Base-by-base conservation (phyloP, 306 rosid genomes). In the Abrus pulchellus region DNA sequence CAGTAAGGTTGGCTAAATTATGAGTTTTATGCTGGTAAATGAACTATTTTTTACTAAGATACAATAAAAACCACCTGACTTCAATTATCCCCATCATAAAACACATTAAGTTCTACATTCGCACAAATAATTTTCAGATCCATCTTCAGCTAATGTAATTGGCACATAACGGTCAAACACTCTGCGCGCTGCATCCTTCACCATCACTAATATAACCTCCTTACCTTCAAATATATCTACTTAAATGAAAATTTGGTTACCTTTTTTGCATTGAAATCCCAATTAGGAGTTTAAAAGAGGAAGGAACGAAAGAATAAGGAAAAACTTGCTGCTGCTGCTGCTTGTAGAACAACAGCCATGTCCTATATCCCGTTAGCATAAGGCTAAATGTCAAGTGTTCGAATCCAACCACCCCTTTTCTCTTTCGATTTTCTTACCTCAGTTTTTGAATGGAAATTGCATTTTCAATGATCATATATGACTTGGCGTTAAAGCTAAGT, bases 21-120 rank as follows among this genome's bases (percentile, higher is more conserved):
- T 72, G 75, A 20, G 52, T 52, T 78, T n/a, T 28, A 62, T 13
- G 48, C 33, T 5, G 20, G 9, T 70, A 13, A 62, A 32, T 34
- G 67, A 73, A 73, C 60, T 63, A 33, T n/a, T 54, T 47, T 56
- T 55, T 32, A 65, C 82, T 29, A 8, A 20, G 68, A 75, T 60
- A 45, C 33, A 48, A 6, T 47, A 3, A 48, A 76, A 76, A 61
- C 20, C 6, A 50, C 70, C 29, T 61, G 45, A 61, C 79, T 47
- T 32, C 8, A 67, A 41, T 30, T 56, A 6, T 28, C 72, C 27
- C 29, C 5, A 33, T 36, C 63, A 54, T 33, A 29, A 29, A 30
- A 4, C 45, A 60, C 32, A 28, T 7, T 45, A 38, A 75, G 20
- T 13, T 60, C 28, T 44, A 13, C 70, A 47, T 34, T 44, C 20